Evolutionary conservation across 306 rosid genomes (phyloP).

Genomic region (Myrica gale): DNA sequence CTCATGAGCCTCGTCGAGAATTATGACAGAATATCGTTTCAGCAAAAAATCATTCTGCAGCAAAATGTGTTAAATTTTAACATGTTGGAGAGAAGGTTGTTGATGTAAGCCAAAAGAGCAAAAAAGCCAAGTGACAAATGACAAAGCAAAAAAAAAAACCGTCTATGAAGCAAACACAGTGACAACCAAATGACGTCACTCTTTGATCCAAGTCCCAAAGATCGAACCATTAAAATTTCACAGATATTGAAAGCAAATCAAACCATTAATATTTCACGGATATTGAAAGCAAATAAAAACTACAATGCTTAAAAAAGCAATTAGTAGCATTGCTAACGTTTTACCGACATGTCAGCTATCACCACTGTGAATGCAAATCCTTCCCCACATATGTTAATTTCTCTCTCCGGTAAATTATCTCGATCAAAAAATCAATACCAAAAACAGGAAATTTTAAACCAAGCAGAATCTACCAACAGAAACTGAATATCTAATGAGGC

Average conservation of each 20-base stretch:
- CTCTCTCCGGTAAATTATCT: not conserved
- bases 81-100: constrained; percentile 2
- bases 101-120: not conserved
- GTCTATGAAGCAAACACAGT: not conserved
- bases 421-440: not conserved
- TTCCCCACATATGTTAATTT: not conserved
- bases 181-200: not conserved
- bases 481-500: not conserved
- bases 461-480: not conserved
- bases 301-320: not conserved
- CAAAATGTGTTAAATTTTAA: constrained; percentile 25
- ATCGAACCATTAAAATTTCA: not conserved
- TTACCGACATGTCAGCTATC: not conserved
- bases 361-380: not conserved
- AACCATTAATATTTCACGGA: not conserved
- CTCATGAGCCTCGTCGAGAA: constrained; percentile 97
- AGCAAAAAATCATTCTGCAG: constrained; percentile 75
- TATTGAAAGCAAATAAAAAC: not conserved
- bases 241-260: too few relatives aligned
- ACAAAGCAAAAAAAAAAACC: not conserved
- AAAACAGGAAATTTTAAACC: not conserved
- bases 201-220: not conserved
- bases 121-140: not conserved
- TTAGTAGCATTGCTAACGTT: not conserved
- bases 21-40: constrained; percentile 72